phyloP scores from a whole-genome alignment of 2,329 filamentous ascomycete genomes.

The Fusarium equiseti region DNA sequence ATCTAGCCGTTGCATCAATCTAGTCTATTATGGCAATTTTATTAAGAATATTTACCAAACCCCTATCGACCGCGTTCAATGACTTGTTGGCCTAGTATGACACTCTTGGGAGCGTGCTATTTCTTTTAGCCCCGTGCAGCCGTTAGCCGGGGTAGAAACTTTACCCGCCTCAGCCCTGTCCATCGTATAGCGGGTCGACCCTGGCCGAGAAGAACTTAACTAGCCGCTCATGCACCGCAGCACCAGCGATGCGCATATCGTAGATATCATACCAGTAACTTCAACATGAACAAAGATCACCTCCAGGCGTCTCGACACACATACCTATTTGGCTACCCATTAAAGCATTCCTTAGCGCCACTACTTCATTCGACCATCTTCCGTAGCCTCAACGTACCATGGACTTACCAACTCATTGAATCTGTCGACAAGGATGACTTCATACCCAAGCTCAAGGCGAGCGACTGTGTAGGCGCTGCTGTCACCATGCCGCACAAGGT shows the following conservation, averaged over 20 bases:
- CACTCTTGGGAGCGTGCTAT: background rate
- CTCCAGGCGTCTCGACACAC: background rate
- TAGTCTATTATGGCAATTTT: background rate
- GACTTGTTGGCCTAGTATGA: background rate
- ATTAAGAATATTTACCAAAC: fast-evolving
- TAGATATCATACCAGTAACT: background rate
- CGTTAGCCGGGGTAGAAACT: background rate
- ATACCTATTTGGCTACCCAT: constrained; percentile 5
- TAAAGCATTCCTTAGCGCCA: constrained; percentile 2
- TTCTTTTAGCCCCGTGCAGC: background rate
- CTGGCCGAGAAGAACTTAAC: background rate
- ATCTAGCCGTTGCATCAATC: background rate
- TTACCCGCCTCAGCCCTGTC: background rate
- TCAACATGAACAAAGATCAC: background rate
- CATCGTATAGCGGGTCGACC: background rate
- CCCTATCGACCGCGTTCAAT: background rate
- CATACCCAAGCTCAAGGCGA: background rate
- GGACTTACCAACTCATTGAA: constrained; percentile 4
- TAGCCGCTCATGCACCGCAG: background rate
- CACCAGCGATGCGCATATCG: background rate
- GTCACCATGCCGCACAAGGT: constrained; percentile 9
- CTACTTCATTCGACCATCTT: constrained; percentile 4
- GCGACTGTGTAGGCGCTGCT: background rate
- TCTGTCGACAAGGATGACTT: constrained; percentile 1
- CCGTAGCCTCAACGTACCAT: background rate